Evolutionary conservation across 202 grass and related monocot species (phyloP).

Genomic region (Digitaria exilis): DNA sequence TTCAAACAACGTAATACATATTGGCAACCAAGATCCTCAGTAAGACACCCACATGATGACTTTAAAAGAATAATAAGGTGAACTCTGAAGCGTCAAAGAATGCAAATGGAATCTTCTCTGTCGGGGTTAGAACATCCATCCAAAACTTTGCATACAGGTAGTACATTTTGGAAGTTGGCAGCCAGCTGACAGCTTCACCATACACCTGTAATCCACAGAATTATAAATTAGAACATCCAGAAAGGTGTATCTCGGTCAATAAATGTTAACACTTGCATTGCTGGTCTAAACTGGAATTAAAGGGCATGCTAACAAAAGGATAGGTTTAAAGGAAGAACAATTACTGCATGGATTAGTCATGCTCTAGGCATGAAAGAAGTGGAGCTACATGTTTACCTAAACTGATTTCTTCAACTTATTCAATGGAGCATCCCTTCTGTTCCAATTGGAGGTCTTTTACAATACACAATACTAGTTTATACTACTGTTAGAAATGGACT

Average conservation of each 20-base stretch:
- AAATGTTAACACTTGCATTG: neutral
- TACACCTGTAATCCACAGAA: slow-evolving; percentile 60
- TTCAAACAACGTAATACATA: slow-evolving; percentile 64
- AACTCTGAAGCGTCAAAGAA: slow-evolving; percentile 54
- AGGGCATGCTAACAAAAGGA: neutral
- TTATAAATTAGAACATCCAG: neutral
- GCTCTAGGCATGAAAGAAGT: neutral
- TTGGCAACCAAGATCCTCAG: slow-evolving; percentile 75
- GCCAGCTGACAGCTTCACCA: slow-evolving; percentile 73
- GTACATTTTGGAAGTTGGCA: slow-evolving; percentile 81
- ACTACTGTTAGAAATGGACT: no score
- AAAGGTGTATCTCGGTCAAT: neutral
- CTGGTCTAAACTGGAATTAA: neutral
- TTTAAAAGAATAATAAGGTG: slow-evolving; percentile 63
- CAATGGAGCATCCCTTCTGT: slow-evolving; percentile 35
- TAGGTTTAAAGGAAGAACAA: neutral
- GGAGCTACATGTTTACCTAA: slow-evolving; percentile 50
- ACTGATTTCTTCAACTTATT: slow-evolving; percentile 58
- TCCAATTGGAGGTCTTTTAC: no score
- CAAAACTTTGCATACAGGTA: slow-evolving; percentile 84
- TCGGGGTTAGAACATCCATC: slow-evolving; percentile 51
- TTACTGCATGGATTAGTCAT: slow-evolving; percentile 6
- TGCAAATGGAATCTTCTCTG: slow-evolving; percentile 50
- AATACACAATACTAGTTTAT: no score
- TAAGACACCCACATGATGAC: slow-evolving; percentile 66